Evolutionary conservation across 441 rosid genomes (phyloP).

Genomic region (Theobroma grandiflorum): DNA sequence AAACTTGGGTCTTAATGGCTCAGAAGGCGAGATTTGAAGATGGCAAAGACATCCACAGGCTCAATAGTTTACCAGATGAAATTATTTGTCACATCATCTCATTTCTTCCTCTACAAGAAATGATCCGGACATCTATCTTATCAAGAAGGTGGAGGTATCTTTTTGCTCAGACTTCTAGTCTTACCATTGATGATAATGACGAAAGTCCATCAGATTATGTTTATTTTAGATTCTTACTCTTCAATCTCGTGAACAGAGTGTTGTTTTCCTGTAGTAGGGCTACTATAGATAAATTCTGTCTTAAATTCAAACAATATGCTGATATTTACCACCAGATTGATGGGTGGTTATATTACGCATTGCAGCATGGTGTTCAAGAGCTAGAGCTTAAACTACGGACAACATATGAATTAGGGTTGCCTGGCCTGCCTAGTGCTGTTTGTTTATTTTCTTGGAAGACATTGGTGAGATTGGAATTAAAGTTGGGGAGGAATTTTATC

Average conservation of each 20-base stretch:
- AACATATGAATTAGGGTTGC: too few species aligned
- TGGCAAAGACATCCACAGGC: not conserved
- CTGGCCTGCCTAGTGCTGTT: not conserved
- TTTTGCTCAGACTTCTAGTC: not conserved
- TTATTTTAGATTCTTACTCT: too few species aligned
- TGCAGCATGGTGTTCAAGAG: not conserved
- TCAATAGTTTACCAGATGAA: not conserved
- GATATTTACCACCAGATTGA: too few species aligned
- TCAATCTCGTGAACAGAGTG: not conserved
- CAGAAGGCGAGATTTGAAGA: not conserved
- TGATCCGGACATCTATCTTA: not conserved
- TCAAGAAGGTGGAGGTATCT: slow-evolving; percentile 17
- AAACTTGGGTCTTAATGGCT: not conserved
- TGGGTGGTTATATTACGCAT: not conserved
- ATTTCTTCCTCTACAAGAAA: not conserved
- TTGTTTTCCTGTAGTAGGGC: not conserved
- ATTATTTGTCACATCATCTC: not conserved
- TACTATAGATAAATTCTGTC: not conserved
- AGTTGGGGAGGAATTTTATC: not conserved
- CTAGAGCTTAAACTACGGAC: not conserved
- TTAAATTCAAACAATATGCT: not conserved
- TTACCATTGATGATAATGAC: not conserved
- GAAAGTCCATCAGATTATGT: not conserved
- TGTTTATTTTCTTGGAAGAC: not conserved
- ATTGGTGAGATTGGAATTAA: not conserved